Conservation (phyloP, 495 filamentous ascomycete species). For the Podospora didyma region DNA sequence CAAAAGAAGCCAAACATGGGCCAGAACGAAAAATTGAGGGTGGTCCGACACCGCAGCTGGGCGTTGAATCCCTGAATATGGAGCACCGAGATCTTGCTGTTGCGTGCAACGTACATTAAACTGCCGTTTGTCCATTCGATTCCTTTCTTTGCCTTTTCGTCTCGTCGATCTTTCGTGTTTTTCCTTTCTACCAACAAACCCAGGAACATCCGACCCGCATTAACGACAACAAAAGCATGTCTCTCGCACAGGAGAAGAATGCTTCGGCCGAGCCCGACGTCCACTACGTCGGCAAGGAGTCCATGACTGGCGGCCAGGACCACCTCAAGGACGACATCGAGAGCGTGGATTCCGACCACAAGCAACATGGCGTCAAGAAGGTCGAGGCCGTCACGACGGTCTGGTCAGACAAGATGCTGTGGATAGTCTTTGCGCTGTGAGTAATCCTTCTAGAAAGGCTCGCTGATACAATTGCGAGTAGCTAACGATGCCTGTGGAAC, state of each 20-base stretch:
- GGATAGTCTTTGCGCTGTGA: not conserved
- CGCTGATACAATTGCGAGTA: too few relatives aligned
- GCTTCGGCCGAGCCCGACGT: not conserved
- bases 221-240: not conserved
- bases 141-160: not conserved
- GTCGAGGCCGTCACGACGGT: slow-evolving; percentile 39
- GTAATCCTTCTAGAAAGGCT: too few relatives aligned
- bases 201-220: not conserved
- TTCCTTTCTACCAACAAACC: not conserved
- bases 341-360: not conserved
- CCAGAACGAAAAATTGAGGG: too few relatives aligned
- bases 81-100: too few relatives aligned
- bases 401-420: slow-evolving; percentile 30
- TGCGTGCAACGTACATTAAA: too few relatives aligned
- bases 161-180: not conserved
- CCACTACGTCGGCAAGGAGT: not conserved
- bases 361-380: slow-evolving; percentile 37
- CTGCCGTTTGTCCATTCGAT: too few relatives aligned
- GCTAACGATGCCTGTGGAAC: not conserved
- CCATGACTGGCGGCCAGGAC: not conserved
- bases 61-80: too few relatives aligned
- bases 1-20: too few relatives aligned
- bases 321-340: slow-evolving; percentile 24
- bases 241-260: not conserved
- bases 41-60: too few relatives aligned